These are phyloP conservation scores for Apiospora pterosperma DNA, from an alignment of 2,329 filamentous ascomycete genomes.

Conservation along the genomic window DNA sequence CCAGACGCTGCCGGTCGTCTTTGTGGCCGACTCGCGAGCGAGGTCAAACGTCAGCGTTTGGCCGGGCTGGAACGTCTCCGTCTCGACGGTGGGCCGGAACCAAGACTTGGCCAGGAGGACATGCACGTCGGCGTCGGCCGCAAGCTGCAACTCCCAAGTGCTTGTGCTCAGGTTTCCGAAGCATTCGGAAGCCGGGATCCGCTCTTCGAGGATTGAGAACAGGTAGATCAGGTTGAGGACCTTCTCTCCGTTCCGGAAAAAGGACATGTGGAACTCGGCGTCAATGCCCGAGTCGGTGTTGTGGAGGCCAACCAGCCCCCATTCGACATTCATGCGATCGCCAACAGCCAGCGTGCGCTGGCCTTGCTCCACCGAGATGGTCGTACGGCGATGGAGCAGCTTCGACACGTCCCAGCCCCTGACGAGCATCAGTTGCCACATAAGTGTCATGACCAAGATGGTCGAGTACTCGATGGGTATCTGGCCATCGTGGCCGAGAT, in stretches of 20 bases:
- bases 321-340: constrained; percentile 83
- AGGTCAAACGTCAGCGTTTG: constrained; percentile 76
- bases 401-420: constrained; percentile 88
- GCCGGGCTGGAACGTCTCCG: constrained; percentile 61
- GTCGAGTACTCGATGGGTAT: constrained; percentile 98
- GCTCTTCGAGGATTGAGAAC: constrained; percentile 89
- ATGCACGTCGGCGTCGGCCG: constrained; percentile 81
- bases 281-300: constrained; percentile 97
- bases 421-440: constrained; percentile 97
- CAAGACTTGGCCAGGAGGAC: constrained; percentile 93
- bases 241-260: constrained; percentile 62
- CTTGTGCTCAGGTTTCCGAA: constrained; percentile 95
- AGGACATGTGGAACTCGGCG: constrained; percentile 95
- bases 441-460: constrained; percentile 92
- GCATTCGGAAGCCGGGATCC: constrained; percentile 90
- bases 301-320: constrained; percentile 91
- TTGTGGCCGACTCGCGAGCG: constrained; percentile 82
- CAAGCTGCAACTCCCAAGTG: constrained; percentile 83
- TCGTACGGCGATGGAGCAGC: constrained; percentile 91
- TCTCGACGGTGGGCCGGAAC: constrained; percentile 81
- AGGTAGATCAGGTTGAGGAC: constrained; percentile 76
- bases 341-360: constrained; percentile 88
- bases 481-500: constrained; percentile 80
- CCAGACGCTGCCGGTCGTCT: constrained; percentile 76
- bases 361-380: constrained; percentile 94